These are phyloP conservation scores for Geotrichum klebahnii DNA, from an alignment of 1,139 yeast species.

Conservation along the genomic window DNA sequence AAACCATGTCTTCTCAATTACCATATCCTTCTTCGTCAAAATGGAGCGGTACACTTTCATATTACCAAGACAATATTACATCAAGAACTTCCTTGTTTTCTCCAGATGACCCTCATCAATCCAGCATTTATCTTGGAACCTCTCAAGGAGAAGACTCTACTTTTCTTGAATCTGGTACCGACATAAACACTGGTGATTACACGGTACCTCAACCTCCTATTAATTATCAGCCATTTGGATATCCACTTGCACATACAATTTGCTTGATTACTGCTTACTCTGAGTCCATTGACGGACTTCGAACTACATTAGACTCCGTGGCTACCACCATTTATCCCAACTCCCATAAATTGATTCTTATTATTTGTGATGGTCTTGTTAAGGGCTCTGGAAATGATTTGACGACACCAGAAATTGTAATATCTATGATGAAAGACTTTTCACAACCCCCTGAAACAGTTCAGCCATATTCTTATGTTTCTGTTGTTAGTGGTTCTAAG, in stretches of 20 bases:
- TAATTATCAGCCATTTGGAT: conserved; percentile 80
- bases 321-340: conserved; percentile 34
- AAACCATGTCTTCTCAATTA: conserved; percentile 40
- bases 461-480: conserved; percentile 32
- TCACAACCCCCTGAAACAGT: conserved; percentile 30
- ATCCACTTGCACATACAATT: conserved; percentile 58
- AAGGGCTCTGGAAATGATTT: conserved; percentile 32
- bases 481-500: conserved; percentile 35
- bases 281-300: conserved; percentile 33
- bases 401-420: conserved; percentile 35
- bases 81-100: conserved; percentile 29
- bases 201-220: conserved; percentile 87
- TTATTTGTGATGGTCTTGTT: conserved; percentile 38
- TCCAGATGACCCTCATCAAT: conserved; percentile 25
- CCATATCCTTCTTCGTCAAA: conserved; percentile 32
- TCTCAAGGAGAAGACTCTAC: neutral
- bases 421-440: conserved; percentile 60
- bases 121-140: neutral
- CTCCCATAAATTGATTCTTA: conserved; percentile 32
- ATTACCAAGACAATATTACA: conserved; percentile 29
- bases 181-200: conserved; percentile 51
- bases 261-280: conserved; percentile 38
- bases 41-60: conserved; percentile 32
- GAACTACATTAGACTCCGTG: conserved; percentile 35
- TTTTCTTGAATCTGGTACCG: neutral